A percentile compares a stretch with the other conserved stretches of the same genome.
Evolutionary conservation across 2,329 filamentous ascomycete species (phyloP).

Genomic region (Cytospora chrysosperma): DNA sequence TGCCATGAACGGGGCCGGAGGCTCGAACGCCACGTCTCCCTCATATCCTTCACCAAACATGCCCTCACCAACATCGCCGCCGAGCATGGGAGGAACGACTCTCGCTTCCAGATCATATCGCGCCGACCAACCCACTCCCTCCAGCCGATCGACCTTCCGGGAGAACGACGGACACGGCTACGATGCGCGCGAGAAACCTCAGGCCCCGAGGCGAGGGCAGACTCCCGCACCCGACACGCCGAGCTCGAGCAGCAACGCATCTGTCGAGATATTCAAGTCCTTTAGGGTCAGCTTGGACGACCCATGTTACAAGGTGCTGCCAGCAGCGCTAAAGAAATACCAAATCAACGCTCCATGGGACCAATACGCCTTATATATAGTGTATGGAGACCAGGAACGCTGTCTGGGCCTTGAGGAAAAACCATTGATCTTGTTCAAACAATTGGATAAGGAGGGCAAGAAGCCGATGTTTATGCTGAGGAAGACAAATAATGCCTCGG

Average conservation of each 20-base stretch:
- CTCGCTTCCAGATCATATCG: slow-evolving; percentile 63
- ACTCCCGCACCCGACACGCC: slow-evolving; percentile 63
- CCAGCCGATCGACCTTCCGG: slow-evolving; percentile 55
- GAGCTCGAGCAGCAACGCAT: slow-evolving; percentile 50
- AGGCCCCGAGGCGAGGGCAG: slow-evolving; percentile 56
- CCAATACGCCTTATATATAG: slow-evolving; percentile 96
- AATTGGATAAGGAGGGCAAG: slow-evolving; percentile 92
- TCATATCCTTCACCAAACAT: slow-evolving; percentile 65
- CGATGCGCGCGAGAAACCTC: slow-evolving; percentile 38
- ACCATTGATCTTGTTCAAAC: slow-evolving; percentile 93
- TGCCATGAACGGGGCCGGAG: slow-evolving; percentile 62
- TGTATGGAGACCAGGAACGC: slow-evolving; percentile 96
- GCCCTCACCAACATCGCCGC: slow-evolving; percentile 69
- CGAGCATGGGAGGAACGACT: slow-evolving; percentile 49
- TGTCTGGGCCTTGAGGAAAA: slow-evolving; percentile 91
- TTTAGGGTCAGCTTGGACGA: slow-evolving; percentile 98
- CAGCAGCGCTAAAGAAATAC: slow-evolving; percentile 94
- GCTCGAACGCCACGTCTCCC: slow-evolving; percentile 52
- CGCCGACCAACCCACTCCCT: slow-evolving; percentile 54
- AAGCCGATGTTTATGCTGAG: slow-evolving; percentile 99
- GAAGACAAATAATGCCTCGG: slow-evolving; percentile 57
- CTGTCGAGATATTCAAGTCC: slow-evolving; percentile 97
- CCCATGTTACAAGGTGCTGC: slow-evolving; percentile 94
- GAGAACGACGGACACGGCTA: slow-evolving; percentile 45
- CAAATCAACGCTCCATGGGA: slow-evolving; percentile 98